Base-by-base conservation (phyloP, 345 rosid species). In the Salix koriyanagi region DNA sequence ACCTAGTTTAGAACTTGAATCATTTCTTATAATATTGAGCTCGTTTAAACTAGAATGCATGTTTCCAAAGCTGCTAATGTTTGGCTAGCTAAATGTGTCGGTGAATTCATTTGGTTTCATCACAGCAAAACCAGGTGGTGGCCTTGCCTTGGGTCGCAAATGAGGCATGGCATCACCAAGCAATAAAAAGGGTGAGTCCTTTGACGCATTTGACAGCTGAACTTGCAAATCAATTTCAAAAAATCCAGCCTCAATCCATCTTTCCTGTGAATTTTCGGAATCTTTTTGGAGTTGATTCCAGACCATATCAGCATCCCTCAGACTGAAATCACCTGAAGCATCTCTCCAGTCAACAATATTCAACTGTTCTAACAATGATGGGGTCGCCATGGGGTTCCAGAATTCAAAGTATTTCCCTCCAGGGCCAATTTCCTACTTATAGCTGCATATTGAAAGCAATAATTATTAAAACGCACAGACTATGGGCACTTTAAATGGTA, bases 151-250 rank as follows among this genome's bases (percentile, higher is more conserved):
- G 67, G 97, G 93, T 71, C 95, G 89, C 78, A 96, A 84, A 83
- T 96, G 99, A 74, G 99, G 99, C 98, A 94, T 96, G 36, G 91
- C 94, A 87, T 96, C 97, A 75, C 99, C 94, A 39, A 96, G 99
- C 82, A 73, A 83, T 26, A 80, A 82, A 85, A 93, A 96, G 11
- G 97, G 90, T 14, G 89, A 81, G 46, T 92, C 98, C 60, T 77
- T 88, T 46, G 98, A 83, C 70, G 97, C 92, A 89, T 48, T 87
- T 48, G 87, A 91, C 70, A 75, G 84, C 69, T 88, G 89, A 76
- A 96, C 99, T 69, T 74, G 89, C 88, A 96, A 87, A 83, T 96
- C 97, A 80, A 96, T 93, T 77, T 98, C 94, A 82, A 96, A 96
- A 83, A 91, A 96, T 39, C 97, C 97, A 84, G 97, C 94, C 84